Percentiles rank a stretch among this genome's conserved stretches.
These are phyloP conservation scores for Penicillium crystallinum DNA, from an alignment of 495 filamentous ascomycete genomes.

Conservation along the genomic window DNA sequence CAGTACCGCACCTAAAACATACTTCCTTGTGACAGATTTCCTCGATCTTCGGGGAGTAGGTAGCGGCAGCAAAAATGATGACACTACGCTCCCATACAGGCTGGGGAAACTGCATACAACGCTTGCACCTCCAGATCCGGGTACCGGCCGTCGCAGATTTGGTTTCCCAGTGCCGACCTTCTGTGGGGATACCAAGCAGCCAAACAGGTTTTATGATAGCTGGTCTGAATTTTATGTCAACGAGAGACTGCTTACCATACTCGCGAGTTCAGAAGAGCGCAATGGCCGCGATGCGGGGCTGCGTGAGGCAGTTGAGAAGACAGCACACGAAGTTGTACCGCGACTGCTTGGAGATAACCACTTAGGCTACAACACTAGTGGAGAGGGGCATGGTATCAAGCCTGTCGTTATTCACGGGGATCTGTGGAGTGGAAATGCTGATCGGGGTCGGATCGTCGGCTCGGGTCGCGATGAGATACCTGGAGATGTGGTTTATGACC, in stretches of 20 bases:
- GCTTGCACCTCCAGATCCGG: constrained; percentile 53
- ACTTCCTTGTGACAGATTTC: constrained; percentile 79
- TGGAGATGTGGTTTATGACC: constrained; percentile 83
- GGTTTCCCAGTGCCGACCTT: constrained; percentile 81
- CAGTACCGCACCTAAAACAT: constrained; percentile 34
- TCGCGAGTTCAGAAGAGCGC: constrained; percentile 48
- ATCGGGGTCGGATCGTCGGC: constrained; percentile 57
- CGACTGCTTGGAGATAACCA: constrained; percentile 62
- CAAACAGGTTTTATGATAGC: constrained; percentile 59
- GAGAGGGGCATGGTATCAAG: constrained; percentile 44
- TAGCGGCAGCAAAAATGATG: constrained; percentile 24
- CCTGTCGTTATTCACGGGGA: constrained; percentile 88
- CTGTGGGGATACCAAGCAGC: constrained; percentile 78
- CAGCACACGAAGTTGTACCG: constrained; percentile 59
- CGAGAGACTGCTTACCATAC: constrained; percentile 61
- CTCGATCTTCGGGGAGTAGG: constrained; percentile 52
- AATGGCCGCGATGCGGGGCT: constrained; percentile 63
- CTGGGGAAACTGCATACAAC: constrained; percentile 77
- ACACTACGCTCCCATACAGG: constrained; percentile 59
- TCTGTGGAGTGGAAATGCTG: constrained; percentile 83
- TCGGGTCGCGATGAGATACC: constrained; percentile 36
- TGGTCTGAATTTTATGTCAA: constrained; percentile 86
- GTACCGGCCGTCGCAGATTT: constrained; percentile 56
- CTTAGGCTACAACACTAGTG: constrained; percentile 48
- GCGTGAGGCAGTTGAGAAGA: constrained; percentile 56